Evolutionary conservation across 2,329 filamentous ascomycete species (phyloP), one percentile per base, ranked within the genome.

Genomic region (Clonostachys byssicola): DNA sequence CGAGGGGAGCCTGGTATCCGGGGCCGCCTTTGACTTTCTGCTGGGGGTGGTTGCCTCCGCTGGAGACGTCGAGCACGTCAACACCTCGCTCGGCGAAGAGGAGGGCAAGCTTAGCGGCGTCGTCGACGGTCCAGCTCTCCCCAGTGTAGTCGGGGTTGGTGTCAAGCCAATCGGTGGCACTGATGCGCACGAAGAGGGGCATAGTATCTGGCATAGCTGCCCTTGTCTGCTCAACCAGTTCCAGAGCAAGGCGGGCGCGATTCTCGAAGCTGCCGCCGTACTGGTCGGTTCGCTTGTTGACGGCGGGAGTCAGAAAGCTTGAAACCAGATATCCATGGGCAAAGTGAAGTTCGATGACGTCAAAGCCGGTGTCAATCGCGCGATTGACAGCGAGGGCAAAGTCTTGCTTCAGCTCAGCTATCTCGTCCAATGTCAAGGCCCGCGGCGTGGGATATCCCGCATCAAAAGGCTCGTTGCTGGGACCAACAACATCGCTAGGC

Each of bases 251-350:
- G 0, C 88, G 78, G 0, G 73, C 78, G 38, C 89, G 79, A 65
- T 92, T 92, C 67, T 88, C 82, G 51, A 84, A 83, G 40, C 69
- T 75, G 5, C 83, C 83, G 39, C 83, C 83, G 58, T 86, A 87
- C 47, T 72, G 58, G 60, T 86, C 83, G 0, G 72, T 85, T 13
- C 88, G 77, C 40, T 77, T 67, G 66, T 92, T 92, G 42, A 73
- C 72, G 2, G 76, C 74, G 0, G 87, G 86, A 2, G 79, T 83
- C n/a, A 89, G 49, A 70, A 91, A 92, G 3, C 71, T 66, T 59
- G 83, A 80, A 0, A 91, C 66, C 1, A 92, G 74, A 61, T 91
- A 92, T 3, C 88, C 87, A 59, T 92, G 88, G 0, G 87, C 88
- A 52, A 75, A 78, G 67, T 92, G 88, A 46, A 92, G 81, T 64